phyloP scores from a whole-genome alignment of 2,329 filamentous ascomycete genomes.

The Claviceps capensis region DNA sequence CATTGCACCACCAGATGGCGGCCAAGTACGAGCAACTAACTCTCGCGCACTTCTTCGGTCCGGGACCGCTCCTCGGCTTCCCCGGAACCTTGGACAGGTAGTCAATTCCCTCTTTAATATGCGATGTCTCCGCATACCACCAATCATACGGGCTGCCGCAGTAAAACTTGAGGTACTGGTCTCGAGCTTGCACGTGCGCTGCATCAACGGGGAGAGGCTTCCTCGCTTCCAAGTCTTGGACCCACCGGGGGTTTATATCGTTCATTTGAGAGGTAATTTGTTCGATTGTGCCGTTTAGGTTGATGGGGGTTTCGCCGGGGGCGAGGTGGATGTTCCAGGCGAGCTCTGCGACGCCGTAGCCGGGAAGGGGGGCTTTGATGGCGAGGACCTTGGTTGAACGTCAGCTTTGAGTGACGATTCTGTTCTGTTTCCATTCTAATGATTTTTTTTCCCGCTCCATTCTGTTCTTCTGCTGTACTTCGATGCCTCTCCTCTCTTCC shows the following conservation, averaged over 20 bases:
- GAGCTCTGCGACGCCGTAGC: neutral
- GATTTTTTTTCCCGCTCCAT: no score
- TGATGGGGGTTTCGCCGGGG: neutral
- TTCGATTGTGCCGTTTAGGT: neutral
- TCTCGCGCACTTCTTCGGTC: neutral
- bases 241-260: neutral
- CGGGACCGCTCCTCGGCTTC: neutral
- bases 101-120: neutral
- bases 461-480: no score
- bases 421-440: no score
- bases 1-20: conserved; percentile 4
- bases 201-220: neutral
- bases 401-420: neutral
- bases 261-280: neutral
- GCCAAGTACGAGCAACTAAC: neutral
- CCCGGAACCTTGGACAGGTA: neutral
- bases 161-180: neutral
- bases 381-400: neutral
- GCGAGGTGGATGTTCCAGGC: neutral
- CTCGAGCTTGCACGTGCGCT: neutral
- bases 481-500: no score
- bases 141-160: neutral
- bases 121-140: neutral
- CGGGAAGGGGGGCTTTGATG: neutral
- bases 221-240: neutral